Base-by-base conservation (phyloP, 2,329 filamentous ascomycete species). In the Aspergillus transmontanensis region DNA sequence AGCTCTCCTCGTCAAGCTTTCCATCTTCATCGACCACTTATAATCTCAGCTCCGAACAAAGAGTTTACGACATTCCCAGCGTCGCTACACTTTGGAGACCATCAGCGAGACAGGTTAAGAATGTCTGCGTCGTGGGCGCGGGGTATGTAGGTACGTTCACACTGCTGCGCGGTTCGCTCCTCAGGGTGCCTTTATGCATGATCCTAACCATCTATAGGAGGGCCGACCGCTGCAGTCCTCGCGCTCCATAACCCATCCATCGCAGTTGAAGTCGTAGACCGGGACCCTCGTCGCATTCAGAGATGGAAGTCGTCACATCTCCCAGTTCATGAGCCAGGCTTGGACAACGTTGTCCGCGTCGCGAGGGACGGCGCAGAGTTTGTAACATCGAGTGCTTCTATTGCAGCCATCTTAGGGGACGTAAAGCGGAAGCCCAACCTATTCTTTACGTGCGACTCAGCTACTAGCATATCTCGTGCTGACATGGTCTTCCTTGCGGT, bases 401-500 rank as follows among this genome's bases (percentile, higher is more conserved):
- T 21, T 46, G 30, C 39, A 12, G 45, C 41, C 23, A 46, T 26
- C 16, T 21, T n/a, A 7, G 63, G 70, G 2, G 72, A 85, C 10
- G 67, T 80, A 7, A 77, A 80, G 14, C 85, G 88, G 46, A 72
- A 79, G 58, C 84, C 87, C 14, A 94, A 94, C 76, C 82, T 94
- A 21, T 85, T 89, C 80, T 94, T 94, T 79, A 89, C 90, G 3
- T 90, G 87, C 23, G 84, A 92, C 59, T 83, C 91, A 11, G 83
- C 83, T 23, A 81, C 78, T 65, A 83, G 82, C 64, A 90, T 94
- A 64, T 76, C 81, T 28, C 86, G 88, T 66, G 90, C 91, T 14
- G 90, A 94, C 72, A 79, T 94, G 51, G 85, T 94, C 61, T 86
- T 94, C 63, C 85, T 94, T 60, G 87, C 89, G 16, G 91, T 94